These are phyloP conservation scores for Anisodus acutangulus DNA, from an alignment of 257 asterid species.

Conservation along the genomic window DNA sequence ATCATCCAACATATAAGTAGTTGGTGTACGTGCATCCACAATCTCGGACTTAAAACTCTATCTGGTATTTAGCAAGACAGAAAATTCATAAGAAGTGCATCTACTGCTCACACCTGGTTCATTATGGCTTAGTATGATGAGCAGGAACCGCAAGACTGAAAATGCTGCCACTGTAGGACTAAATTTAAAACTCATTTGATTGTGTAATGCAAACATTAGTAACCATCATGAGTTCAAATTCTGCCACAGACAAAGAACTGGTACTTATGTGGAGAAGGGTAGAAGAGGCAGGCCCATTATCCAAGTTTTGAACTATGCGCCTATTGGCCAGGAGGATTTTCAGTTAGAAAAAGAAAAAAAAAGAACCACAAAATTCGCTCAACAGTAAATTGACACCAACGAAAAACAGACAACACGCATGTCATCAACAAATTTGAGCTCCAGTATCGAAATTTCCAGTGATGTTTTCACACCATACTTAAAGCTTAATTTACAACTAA, in stretches of 20 bases:
- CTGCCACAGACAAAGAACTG: neutral
- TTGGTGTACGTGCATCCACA: neutral
- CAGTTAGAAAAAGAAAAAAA: neutral
- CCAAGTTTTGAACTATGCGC: neutral
- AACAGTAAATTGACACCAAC: neutral
- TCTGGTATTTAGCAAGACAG: no score
- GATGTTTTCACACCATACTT: conserved; percentile 21
- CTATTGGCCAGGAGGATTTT: neutral
- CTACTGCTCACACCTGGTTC: neutral
- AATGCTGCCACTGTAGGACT: neutral
- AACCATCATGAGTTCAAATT: neutral
- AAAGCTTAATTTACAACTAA: conserved; percentile 23
- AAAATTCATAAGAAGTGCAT: neutral
- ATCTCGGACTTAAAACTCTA: neutral
- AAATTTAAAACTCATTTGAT: neutral
- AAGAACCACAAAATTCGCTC: neutral
- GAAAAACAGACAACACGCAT: neutral
- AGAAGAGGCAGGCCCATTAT: neutral
- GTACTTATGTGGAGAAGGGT: neutral
- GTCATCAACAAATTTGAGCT: neutral
- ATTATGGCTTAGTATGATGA: neutral
- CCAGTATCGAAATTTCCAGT: neutral
- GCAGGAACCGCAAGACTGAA: neutral
- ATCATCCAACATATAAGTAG: neutral
- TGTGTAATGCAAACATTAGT: neutral